phyloP scores from a whole-genome alignment of 306 rosid genomes.

The Astragalus glycyphyllos region DNA sequence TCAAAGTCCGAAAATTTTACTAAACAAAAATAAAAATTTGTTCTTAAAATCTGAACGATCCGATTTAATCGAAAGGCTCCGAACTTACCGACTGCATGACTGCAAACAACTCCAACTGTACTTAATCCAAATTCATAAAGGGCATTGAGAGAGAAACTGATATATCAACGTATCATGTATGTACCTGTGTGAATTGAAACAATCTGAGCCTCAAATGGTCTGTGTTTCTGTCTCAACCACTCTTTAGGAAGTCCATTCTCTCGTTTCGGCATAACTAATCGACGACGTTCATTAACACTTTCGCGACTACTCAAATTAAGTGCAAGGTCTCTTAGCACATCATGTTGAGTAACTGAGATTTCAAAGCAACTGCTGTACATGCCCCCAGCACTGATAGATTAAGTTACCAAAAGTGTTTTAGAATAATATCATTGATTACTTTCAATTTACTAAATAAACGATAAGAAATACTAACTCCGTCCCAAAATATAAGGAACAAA shows the following conservation, averaged over 20 bases:
- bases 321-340: slow-evolving; percentile 85
- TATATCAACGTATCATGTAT: not conserved
- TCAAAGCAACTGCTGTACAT: slow-evolving; percentile 77
- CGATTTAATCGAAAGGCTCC: no score
- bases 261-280: slow-evolving; percentile 84
- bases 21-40: no score
- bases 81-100: no score
- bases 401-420: slow-evolving; percentile 36
- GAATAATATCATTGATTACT: slow-evolving; percentile 9
- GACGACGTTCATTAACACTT: slow-evolving; percentile 50
- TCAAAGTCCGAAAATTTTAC: no score
- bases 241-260: slow-evolving; percentile 71
- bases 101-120: no score
- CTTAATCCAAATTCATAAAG: not conserved
- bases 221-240: slow-evolving; percentile 66
- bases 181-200: slow-evolving; percentile 92
- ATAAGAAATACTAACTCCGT: no score
- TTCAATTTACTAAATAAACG: not conserved
- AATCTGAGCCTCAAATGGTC: slow-evolving; percentile 70
- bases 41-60: no score
- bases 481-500: no score
- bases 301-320: slow-evolving; percentile 61
- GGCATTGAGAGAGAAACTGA: not conserved
- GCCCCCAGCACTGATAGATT: slow-evolving; percentile 67
- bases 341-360: slow-evolving; percentile 83